These are phyloP conservation scores for Aspergillus haitiensis DNA, from an alignment of 495 filamentous ascomycete genomes.

Conservation along the genomic window DNA sequence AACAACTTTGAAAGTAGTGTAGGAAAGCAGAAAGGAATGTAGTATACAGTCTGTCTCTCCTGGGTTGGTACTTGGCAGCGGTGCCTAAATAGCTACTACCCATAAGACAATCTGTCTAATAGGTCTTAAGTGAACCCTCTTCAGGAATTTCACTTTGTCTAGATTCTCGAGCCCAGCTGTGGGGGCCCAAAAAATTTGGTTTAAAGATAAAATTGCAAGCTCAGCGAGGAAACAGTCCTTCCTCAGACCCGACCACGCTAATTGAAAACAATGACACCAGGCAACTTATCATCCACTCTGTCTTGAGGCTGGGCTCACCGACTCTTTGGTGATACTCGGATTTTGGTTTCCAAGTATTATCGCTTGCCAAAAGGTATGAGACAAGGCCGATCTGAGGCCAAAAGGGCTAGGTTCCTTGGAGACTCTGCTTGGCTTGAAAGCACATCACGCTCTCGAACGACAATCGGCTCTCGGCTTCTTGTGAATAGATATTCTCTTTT, in stretches of 20 bases:
- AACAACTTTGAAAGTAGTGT: background rate
- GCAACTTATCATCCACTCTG: background rate
- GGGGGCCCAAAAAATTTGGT: background rate
- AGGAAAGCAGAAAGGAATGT: background rate
- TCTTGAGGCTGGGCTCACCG: conserved; percentile 5
- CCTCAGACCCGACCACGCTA: conserved; percentile 1
- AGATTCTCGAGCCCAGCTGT: background rate
- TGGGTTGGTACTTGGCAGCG: no score
- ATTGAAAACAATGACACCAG: background rate
- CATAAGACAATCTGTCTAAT: no score
- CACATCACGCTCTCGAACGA: background rate
- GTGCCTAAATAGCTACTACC: no score
- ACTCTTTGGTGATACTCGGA: conserved; percentile 6
- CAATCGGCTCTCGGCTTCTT: background rate
- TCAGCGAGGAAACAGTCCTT: background rate
- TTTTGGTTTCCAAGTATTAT: conserved; percentile 2
- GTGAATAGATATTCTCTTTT: background rate
- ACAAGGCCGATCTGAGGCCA: background rate
- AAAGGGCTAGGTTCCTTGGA: background rate
- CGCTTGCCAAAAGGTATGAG: background rate
- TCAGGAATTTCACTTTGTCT: background rate
- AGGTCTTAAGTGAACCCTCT: background rate
- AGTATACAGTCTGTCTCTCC: background rate
- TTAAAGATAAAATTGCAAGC: conserved; percentile 1
- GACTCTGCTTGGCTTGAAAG: background rate